phyloP scores from a whole-genome alignment of 306 rosid genomes.

The Cucurbita maxima region DNA sequence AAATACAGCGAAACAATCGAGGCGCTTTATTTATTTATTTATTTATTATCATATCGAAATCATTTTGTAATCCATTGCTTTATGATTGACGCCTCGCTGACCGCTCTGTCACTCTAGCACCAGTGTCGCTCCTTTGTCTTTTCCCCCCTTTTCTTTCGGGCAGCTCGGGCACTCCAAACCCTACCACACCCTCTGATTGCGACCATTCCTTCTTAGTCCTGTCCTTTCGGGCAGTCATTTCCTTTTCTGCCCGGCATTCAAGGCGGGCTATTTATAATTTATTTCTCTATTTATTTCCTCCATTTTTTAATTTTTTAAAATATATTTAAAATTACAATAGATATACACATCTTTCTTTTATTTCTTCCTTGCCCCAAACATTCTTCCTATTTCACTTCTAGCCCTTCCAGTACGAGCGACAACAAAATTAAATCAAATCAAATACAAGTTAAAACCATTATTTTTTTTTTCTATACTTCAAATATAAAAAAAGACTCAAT shows the following conservation, averaged over 20 bases:
- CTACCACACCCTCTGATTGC: slow-evolving; percentile 11
- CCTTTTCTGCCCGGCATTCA: slow-evolving; percentile 60
- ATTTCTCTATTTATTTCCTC: background rate
- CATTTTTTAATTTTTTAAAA: background rate
- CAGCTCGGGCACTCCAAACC: slow-evolving; percentile 23
- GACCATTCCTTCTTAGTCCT: slow-evolving; percentile 29
- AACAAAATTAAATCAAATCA: background rate
- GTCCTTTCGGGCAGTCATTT: slow-evolving; percentile 27
- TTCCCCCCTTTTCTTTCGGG: slow-evolving; percentile 7
- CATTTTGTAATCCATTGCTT: slow-evolving; percentile 52
- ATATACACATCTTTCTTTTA: background rate
- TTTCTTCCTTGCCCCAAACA: background rate
- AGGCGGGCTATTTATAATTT: slow-evolving; percentile 31
- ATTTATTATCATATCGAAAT: slow-evolving; percentile 15
- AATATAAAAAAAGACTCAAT: too few relatives aligned
- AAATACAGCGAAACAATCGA: background rate
- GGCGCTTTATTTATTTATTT: background rate
- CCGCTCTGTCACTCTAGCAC: slow-evolving; percentile 12
- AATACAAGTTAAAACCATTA: background rate
- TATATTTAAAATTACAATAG: background rate
- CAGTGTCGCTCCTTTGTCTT: slow-evolving; percentile 1
- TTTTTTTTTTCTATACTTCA: too few relatives aligned
- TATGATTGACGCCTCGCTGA: slow-evolving; percentile 57
- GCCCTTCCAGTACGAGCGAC: background rate
- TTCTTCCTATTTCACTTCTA: background rate